Conservation (phyloP, 371 early-diverging fungal species). For the Mortierella sp. region DNA sequence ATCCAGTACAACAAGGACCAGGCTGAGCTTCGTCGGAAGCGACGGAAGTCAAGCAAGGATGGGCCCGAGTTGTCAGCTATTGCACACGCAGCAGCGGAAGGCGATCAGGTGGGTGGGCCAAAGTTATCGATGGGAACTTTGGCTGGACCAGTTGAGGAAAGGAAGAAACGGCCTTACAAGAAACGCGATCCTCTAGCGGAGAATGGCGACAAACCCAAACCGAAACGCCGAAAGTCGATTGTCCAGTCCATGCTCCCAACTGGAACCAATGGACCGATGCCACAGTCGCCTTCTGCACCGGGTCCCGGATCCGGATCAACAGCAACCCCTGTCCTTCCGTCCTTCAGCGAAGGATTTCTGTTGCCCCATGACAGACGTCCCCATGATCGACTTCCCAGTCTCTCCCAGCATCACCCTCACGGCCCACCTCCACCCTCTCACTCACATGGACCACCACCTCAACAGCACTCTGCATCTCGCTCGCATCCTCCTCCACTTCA, state of each 20-base stretch:
- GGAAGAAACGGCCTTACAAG: slow-evolving; percentile 47
- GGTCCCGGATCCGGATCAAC: background rate
- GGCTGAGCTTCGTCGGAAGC: slow-evolving; percentile 31
- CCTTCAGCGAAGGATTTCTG: slow-evolving; percentile 46
- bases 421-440: slow-evolving; percentile 17
- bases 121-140: background rate
- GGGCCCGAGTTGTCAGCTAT: slow-evolving; percentile 12
- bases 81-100: slow-evolving; percentile 1
- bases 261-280: background rate
- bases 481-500: background rate
- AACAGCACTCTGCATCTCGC: background rate
- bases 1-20: slow-evolving; percentile 27
- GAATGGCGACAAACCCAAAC: slow-evolving; percentile 34
- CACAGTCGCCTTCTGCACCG: background rate
- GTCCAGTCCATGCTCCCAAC: background rate
- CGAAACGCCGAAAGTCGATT: slow-evolving; percentile 44
- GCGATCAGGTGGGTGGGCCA: background rate
- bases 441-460: background rate
- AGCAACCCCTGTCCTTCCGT: slow-evolving; percentile 23
- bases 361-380: slow-evolving; percentile 27
- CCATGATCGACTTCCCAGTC: slow-evolving; percentile 12
- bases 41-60: slow-evolving; percentile 41
- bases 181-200: slow-evolving; percentile 26
- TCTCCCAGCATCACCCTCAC: slow-evolving; percentile 6
- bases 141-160: slow-evolving; percentile 21